A percentile compares a stretch with the other conserved stretches of the same genome.
Evolutionary conservation across 78 protist species (phyloP).

Genomic region (Isochrysis galbana): DNA sequence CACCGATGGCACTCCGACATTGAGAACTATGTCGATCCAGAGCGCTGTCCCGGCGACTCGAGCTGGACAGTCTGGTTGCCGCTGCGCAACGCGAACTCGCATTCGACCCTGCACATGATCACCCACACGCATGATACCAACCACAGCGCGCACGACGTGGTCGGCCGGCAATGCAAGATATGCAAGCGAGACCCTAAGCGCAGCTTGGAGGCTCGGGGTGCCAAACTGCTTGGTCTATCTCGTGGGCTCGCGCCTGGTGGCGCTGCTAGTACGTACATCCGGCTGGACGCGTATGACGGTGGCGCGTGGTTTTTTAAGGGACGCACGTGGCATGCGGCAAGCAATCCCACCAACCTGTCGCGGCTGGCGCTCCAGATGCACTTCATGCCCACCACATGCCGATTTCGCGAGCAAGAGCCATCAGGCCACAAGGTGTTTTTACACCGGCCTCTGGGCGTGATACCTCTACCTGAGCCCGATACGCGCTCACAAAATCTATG

Average conservation of each 20-base stretch:
- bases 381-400: background rate
- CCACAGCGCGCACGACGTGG: background rate
- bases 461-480: no score
- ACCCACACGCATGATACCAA: background rate
- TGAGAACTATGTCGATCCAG: background rate
- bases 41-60: background rate
- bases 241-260: no score
- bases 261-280: no score
- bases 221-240: no score
- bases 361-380: background rate
- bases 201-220: no score
- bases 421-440: no score
- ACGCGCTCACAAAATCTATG: no score
- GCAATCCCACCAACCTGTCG: background rate
- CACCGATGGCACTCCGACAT: background rate
- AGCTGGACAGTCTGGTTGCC: constrained; percentile 3
- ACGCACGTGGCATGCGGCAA: background rate
- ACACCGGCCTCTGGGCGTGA: no score
- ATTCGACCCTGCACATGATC: background rate
- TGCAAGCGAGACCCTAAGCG: no score
- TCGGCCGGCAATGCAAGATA: no score
- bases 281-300: background rate
- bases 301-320: background rate
- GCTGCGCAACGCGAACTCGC: background rate
- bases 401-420: background rate